These are phyloP conservation scores for Talaromyces albobiverticillius DNA, from an alignment of 2,329 filamentous ascomycete species.

Conservation along the genomic window DNA sequence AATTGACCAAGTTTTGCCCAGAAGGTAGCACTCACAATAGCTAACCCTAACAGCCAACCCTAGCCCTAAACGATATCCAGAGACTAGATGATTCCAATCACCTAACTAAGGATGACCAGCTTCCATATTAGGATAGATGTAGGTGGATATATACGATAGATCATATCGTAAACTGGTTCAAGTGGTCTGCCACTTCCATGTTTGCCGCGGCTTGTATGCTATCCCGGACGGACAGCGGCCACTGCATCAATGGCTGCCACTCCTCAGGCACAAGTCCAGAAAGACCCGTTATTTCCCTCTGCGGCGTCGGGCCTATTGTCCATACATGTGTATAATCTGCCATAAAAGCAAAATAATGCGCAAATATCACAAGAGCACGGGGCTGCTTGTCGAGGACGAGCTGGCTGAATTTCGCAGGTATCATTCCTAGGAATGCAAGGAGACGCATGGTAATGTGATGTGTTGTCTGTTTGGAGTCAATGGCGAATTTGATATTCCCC, in stretches of 20 bases:
- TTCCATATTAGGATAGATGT: too few relatives aligned
- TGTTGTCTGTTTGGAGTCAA: not conserved
- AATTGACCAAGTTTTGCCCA: too few relatives aligned
- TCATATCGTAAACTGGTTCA: not conserved
- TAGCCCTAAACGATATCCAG: too few relatives aligned
- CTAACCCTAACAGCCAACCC: too few relatives aligned
- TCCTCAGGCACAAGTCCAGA: conserved; percentile 20
- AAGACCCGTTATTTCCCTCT: conserved; percentile 23
- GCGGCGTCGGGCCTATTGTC: conserved; percentile 22
- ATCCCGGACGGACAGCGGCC: conserved; percentile 15
- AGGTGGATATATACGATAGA: too few relatives aligned
- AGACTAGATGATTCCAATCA: too few relatives aligned
- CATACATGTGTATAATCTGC: conserved; percentile 19
- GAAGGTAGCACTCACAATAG: too few relatives aligned
- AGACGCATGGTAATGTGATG: conserved; percentile 16
- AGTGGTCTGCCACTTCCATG: not conserved
- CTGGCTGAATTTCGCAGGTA: conserved; percentile 28
- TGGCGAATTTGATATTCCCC: not conserved
- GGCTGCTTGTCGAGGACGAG: conserved; percentile 28
- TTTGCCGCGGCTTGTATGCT: not conserved
- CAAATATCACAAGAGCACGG: conserved; percentile 32
- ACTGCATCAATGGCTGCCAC: conserved; percentile 24
- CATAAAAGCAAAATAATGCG: conserved; percentile 29
- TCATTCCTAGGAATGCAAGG: conserved; percentile 29
- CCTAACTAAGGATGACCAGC: too few relatives aligned